These are phyloP conservation scores for Fusarium begoniae DNA, from an alignment of 2,329 filamentous ascomycete genomes.

Conservation along the genomic window DNA sequence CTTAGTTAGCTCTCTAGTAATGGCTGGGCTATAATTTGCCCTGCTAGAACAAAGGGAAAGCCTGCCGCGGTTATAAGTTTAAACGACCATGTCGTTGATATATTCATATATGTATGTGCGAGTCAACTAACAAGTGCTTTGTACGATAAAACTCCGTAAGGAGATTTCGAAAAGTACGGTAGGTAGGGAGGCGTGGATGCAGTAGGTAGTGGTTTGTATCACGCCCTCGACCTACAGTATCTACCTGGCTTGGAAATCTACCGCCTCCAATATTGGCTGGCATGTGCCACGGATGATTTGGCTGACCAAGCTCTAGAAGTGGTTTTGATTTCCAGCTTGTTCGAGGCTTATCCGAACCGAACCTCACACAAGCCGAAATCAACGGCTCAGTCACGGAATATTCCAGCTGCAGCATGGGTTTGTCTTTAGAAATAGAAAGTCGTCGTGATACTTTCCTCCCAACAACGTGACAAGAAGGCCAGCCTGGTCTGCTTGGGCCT, in stretches of 20 bases:
- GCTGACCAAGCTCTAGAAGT: slow-evolving; percentile 17
- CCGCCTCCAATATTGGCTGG: slow-evolving; percentile 6
- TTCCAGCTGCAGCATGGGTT: not conserved
- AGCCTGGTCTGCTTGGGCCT: not conserved
- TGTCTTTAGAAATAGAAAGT: not conserved
- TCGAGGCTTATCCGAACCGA: not conserved
- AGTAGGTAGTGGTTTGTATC: slow-evolving; percentile 12
- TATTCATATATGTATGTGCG: not conserved
- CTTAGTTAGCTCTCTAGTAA: not conserved
- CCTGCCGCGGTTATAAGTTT: not conserved
- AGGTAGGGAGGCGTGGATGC: slow-evolving; percentile 7
- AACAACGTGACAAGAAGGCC: not conserved
- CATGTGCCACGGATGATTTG: slow-evolving; percentile 26
- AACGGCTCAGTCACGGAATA: not conserved
- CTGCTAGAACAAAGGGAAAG: not conserved
- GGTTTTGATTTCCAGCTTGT: not conserved
- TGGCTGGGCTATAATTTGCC: not conserved
- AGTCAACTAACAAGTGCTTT: not conserved
- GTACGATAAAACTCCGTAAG: not conserved
- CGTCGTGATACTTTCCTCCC: not conserved
- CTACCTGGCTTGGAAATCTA: slow-evolving; percentile 7
- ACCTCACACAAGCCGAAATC: not conserved
- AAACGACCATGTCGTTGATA: not conserved
- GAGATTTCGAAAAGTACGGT: not conserved
- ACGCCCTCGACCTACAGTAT: not conserved